A percentile compares a stretch with the other conserved stretches of the same genome.
These are phyloP conservation scores for Vanilla planifolia DNA, from an alignment of 106 monocot genomes.

Conservation along the genomic window DNA sequence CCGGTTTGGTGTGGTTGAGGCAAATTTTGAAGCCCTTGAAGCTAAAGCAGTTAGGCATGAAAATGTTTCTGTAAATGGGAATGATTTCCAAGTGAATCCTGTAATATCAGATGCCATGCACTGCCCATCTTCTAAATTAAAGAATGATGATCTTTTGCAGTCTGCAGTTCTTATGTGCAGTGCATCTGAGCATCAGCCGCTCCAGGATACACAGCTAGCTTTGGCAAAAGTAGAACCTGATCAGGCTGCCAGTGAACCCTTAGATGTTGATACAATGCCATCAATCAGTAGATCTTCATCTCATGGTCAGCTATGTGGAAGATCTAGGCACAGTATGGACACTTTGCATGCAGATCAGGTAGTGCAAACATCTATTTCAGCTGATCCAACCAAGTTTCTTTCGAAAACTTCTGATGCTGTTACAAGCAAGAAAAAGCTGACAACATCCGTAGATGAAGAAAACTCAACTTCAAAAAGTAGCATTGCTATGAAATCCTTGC, in stretches of 20 bases:
- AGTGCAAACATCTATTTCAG: neutral
- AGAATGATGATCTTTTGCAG: neutral
- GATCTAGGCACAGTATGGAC: neutral
- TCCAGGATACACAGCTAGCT: neutral
- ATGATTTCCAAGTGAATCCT: constrained; percentile 1
- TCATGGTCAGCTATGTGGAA: neutral
- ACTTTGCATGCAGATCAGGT: neutral
- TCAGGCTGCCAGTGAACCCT: constrained; percentile 3
- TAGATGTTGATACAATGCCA: constrained; percentile 16
- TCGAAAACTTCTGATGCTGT: constrained; percentile 15
- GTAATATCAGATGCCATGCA: constrained; percentile 6
- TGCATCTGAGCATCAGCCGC: constrained; percentile 8
- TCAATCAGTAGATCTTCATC: neutral
- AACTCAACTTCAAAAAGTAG: constrained; percentile 18
- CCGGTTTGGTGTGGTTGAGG: constrained; percentile 9
- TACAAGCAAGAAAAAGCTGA: constrained; percentile 4
- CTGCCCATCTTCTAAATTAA: constrained; percentile 5
- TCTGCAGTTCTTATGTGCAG: constrained; percentile 12
- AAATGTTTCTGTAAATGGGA: constrained; percentile 7
- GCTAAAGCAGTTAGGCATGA: constrained; percentile 10
- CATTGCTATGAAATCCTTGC: constrained; percentile 30
- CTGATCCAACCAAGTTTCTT: constrained; percentile 16
- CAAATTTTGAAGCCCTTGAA: constrained; percentile 7
- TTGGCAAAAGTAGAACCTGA: constrained; percentile 9
- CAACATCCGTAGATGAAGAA: constrained; percentile 12